phyloP scores from a whole-genome alignment of 2,329 filamentous ascomycete genomes.

The Epichloe sibirici region DNA sequence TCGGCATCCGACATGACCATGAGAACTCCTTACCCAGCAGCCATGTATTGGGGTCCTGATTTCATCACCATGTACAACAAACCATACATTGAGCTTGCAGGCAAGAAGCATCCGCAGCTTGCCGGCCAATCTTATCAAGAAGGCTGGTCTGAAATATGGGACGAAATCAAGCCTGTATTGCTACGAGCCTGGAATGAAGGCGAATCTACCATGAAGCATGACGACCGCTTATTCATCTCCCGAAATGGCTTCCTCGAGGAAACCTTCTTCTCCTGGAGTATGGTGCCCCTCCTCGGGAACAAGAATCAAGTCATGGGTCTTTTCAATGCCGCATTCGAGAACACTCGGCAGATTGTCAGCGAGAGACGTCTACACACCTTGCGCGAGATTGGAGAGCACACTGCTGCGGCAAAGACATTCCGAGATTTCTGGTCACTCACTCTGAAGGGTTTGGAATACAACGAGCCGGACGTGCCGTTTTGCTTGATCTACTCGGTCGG shows the following conservation, averaged over 20 bases:
- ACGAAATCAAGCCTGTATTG: constrained; percentile 55
- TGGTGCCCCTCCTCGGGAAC: constrained; percentile 62
- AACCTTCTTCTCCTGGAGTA: constrained; percentile 69
- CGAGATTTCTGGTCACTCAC: constrained; percentile 62
- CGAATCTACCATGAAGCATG: constrained; percentile 70
- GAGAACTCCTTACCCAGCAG: constrained; percentile 43
- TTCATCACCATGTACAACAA: constrained; percentile 56
- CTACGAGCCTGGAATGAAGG: constrained; percentile 53
- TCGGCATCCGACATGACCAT: constrained; percentile 32
- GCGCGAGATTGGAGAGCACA: constrained; percentile 63
- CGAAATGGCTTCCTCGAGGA: constrained; percentile 61
- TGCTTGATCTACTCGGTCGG: constrained; percentile 39
- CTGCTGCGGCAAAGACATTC: constrained; percentile 57
- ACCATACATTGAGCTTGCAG: constrained; percentile 49
- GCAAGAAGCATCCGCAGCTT: constrained; percentile 49
- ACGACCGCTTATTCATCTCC: constrained; percentile 61
- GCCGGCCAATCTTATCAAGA: constrained; percentile 48
- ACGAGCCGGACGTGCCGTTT: constrained; percentile 47
- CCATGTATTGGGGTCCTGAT: constrained; percentile 53
- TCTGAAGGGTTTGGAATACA: constrained; percentile 54
- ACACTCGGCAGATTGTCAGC: constrained; percentile 63
- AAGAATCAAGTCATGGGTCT: constrained; percentile 63
- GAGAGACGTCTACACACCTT: constrained; percentile 68
- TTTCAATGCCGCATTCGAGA: constrained; percentile 71
- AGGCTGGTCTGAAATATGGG: constrained; percentile 62